These are phyloP conservation scores for Mycocentrospora acerina DNA, from an alignment of 2,329 filamentous ascomycete genomes.

Conservation along the genomic window DNA sequence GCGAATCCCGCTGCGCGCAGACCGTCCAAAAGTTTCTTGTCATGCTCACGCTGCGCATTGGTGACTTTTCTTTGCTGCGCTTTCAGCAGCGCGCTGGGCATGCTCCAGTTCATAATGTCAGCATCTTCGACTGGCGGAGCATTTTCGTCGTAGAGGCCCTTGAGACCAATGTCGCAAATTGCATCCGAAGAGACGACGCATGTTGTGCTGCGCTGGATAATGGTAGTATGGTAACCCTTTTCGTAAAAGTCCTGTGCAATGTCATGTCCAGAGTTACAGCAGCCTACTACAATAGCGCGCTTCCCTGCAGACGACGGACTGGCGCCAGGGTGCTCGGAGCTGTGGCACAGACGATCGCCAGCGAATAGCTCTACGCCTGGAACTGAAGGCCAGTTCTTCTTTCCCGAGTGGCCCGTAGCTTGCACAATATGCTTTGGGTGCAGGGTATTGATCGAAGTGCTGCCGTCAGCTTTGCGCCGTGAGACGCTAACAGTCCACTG, in stretches of 20 bases:
- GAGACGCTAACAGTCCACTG: conserved; percentile 43
- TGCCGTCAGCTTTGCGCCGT: conserved; percentile 23
- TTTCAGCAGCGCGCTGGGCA: conserved; percentile 39
- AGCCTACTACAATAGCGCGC: conserved; percentile 49
- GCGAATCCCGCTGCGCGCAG: conserved; percentile 48
- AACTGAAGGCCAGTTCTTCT: conserved; percentile 35
- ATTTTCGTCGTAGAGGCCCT: conserved; percentile 33
- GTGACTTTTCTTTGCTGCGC: conserved; percentile 27
- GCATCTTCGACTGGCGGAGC: conserved; percentile 29
- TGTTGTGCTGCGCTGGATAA: conserved; percentile 50
- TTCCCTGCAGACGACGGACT: conserved; percentile 42
- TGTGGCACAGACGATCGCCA: conserved; percentile 39
- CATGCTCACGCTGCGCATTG: conserved; percentile 28
- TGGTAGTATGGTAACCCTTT: conserved; percentile 47
- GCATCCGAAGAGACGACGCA: conserved; percentile 35
- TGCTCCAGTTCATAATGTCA: conserved; percentile 34
- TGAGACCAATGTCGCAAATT: conserved; percentile 31
- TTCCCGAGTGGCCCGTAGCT: conserved; percentile 34
- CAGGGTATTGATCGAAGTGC: conserved; percentile 26
- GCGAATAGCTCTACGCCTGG: conserved; percentile 38
- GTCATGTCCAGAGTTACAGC: conserved; percentile 53
- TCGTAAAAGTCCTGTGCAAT: conserved; percentile 52
- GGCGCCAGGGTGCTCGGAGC: conserved; percentile 34
- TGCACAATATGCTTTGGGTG: conserved; percentile 34
- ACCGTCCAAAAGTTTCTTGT: conserved; percentile 44